phyloP scores from a whole-genome alignment of 2,329 filamentous ascomycete species.

The Ampelomyces quisqualis region DNA sequence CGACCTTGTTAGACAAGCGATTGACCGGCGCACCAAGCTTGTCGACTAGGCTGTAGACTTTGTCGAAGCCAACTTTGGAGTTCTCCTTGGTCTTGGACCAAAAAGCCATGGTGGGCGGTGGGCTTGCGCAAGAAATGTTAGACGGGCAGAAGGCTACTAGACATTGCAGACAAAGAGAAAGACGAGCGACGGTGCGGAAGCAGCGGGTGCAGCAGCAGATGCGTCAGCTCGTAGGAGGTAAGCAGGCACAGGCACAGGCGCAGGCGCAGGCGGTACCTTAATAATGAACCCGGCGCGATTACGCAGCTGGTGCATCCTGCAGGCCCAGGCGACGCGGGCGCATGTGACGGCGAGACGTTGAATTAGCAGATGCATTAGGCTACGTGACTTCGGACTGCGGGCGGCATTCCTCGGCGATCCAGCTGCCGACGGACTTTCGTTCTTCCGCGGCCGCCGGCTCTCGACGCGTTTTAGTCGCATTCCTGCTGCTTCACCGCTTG shows the following conservation, averaged over 20 bases:
- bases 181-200: constrained; percentile 13
- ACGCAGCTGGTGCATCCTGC: constrained; percentile 11
- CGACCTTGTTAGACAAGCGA: constrained; percentile 75
- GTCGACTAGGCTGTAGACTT: constrained; percentile 66
- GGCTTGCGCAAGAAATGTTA: constrained; percentile 18
- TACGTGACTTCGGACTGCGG: no score
- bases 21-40: constrained; percentile 77
- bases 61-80: constrained; percentile 62
- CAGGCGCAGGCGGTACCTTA: constrained; percentile 25
- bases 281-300: constrained; percentile 17
- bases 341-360: constrained; percentile 11
- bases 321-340: constrained; percentile 5
- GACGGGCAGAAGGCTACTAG: constrained; percentile 18
- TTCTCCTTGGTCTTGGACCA: constrained; percentile 41
- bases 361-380: constrained; percentile 6
- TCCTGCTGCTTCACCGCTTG: neutral
- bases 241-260: constrained; percentile 15
- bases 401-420: constrained; percentile 3
- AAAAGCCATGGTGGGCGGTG: constrained; percentile 27
- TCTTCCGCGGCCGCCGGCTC: constrained; percentile 5
- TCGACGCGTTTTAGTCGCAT: no score
- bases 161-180: constrained; percentile 21
- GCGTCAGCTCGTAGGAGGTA: constrained; percentile 30
- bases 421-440: constrained; percentile 12
- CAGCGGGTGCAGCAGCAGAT: constrained; percentile 16